Percentiles rank a stretch among this genome's conserved stretches.
phyloP scores from a whole-genome alignment of 257 asterid species.

The Salvia rosmarinus region DNA sequence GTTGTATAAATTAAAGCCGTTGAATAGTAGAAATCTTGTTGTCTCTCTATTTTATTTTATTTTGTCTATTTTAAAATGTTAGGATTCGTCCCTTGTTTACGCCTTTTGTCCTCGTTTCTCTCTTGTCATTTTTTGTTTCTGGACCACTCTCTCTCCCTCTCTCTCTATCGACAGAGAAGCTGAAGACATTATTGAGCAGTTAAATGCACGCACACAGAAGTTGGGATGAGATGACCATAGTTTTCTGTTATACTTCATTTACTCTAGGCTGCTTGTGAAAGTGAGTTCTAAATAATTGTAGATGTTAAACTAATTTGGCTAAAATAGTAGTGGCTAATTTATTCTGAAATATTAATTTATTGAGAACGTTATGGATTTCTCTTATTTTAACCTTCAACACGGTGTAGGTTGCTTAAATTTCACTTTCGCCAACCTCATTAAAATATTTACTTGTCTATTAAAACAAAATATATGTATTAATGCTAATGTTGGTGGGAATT shows the following conservation, averaged over 20 bases:
- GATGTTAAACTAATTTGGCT: not conserved
- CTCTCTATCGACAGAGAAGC: not conserved
- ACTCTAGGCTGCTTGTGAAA: not conserved
- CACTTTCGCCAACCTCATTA: too few species aligned
- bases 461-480: too few species aligned
- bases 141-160: constrained; percentile 21
- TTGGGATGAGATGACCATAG: constrained; percentile 24
- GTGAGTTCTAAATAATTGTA: not conserved
- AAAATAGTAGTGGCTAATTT: too few species aligned
- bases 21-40: not conserved
- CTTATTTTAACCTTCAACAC: too few species aligned
- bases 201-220: constrained; percentile 40
- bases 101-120: constrained; percentile 16
- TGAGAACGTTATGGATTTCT: too few species aligned
- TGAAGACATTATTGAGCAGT: constrained; percentile 23
- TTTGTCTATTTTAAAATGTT: not conserved
- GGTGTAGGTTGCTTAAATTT: too few species aligned
- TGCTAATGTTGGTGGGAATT: too few species aligned
- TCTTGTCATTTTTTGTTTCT: constrained; percentile 25
- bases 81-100: constrained; percentile 1
- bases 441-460: too few species aligned
- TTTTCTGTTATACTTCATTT: not conserved
- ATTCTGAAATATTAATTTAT: too few species aligned
- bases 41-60: not conserved
- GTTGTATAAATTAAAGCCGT: not conserved